Conservation (phyloP, 495 filamentous ascomycete genomes). For the Hypoxylon cercidicola region DNA sequence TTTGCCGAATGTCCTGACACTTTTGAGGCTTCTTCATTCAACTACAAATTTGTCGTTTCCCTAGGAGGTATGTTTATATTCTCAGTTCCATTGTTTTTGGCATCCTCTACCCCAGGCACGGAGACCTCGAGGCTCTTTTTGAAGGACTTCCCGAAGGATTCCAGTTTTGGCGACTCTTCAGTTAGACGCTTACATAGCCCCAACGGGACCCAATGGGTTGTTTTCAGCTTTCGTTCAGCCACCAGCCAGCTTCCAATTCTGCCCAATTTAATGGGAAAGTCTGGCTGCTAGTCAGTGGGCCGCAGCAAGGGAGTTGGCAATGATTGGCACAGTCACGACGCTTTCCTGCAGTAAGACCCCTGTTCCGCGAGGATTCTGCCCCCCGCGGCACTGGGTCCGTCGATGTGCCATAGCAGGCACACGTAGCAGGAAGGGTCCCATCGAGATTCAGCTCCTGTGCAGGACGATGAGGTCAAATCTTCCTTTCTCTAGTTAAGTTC, state of each 20-base stretch:
- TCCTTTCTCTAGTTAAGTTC: slow-evolving; percentile 5
- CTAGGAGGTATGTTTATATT: too few species aligned
- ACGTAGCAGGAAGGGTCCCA: background rate
- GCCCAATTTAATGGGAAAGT: background rate
- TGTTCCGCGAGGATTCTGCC: slow-evolving; percentile 17
- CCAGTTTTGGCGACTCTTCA: slow-evolving; percentile 8
- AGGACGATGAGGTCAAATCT: background rate
- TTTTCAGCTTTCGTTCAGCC: slow-evolving; percentile 2
- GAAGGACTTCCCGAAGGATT: slow-evolving; percentile 1
- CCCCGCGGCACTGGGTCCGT: slow-evolving; percentile 31
- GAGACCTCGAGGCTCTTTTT: slow-evolving; percentile 14
- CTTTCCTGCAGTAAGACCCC: slow-evolving; percentile 12
- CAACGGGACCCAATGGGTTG: background rate
- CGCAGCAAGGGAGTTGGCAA: background rate
- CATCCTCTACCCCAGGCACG: slow-evolving; percentile 5
- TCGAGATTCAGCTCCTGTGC: background rate
- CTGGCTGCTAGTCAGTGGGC: background rate
- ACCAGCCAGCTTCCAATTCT: slow-evolving; percentile 12
- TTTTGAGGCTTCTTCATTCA: background rate
- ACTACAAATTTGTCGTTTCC: background rate
- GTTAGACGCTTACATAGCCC: slow-evolving; percentile 10
- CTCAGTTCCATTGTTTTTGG: slow-evolving; percentile 9
- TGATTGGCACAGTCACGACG: slow-evolving; percentile 31
- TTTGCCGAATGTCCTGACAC: background rate
- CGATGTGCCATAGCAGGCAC: slow-evolving; percentile 1